Base-by-base conservation (phyloP, 495 filamentous ascomycete species). In the Pyrenula aspistea region DNA sequence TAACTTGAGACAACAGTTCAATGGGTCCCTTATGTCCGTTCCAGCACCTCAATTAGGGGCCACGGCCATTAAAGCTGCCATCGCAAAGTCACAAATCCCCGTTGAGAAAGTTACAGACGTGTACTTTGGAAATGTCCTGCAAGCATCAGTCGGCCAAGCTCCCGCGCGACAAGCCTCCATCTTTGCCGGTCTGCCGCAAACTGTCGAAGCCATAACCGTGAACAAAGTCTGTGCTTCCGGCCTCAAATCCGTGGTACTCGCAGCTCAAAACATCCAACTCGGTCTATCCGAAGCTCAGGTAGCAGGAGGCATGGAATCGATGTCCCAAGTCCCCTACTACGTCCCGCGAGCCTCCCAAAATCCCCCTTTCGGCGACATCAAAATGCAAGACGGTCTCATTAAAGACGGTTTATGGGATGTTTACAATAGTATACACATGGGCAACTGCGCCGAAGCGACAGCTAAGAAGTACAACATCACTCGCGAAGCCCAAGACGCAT, bases 151-250 rank as follows among this genome's bases (percentile, higher is more conserved):
- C 19, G 93, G 93, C 25, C 93, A 98, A 68, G 81, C 93, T 1
- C 93, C 93, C 1, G 91, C 93, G 20, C 85, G 93, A 25, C 93
- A 98, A 72, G 93, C 92, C 22, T 76, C 81, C 53, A 86, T 96
- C 53, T 88, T 89, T 63, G 86, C 93, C n/a, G 91, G 89, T 11
- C 81, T 98, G 10, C 76, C 88, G 1, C 71, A 79, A 10, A 81
- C 77, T 4, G 80, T 93, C 36, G 93, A 98, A 69, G 84, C 91
- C 21, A 80, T 84, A 55, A 96, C 93, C 2, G 82, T 98, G 69
- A 98, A 98, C 76, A 98, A 98, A 68, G 93, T 98, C 25, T 98
- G 93, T 72, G 83, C 93, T 12, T 96, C 91, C 0, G 93, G 93
- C 1, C 72, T 98, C 54, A 98, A 98, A 70, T 86, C 92, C 1